Conservation (phyloP, 495 filamentous ascomycete genomes). For the Talaromyces borbonicus region DNA sequence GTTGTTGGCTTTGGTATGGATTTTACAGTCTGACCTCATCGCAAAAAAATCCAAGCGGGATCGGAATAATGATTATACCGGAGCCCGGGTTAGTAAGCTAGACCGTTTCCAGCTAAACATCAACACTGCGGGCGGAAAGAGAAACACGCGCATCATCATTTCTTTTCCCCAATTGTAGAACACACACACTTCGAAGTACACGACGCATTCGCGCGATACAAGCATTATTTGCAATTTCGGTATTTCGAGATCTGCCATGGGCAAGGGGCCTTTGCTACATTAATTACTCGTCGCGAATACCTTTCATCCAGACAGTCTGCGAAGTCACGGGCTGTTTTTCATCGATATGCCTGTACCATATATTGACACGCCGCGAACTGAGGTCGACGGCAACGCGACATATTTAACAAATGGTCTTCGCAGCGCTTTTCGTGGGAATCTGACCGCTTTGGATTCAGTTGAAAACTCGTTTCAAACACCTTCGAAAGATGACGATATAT, state of each 20-base stretch:
- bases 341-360: constrained; percentile 24
- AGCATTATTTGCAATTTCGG: not conserved
- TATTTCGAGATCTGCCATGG: no score
- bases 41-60: constrained; percentile 1
- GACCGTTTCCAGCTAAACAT: constrained; percentile 28
- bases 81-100: constrained; percentile 15
- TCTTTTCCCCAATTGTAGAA: not conserved
- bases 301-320: not conserved
- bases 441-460: constrained; percentile 66
- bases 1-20: no score
- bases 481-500: constrained; percentile 61
- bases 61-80: constrained; percentile 2
- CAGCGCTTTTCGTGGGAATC: constrained; percentile 33
- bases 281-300: not conserved
- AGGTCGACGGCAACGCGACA: constrained; percentile 65
- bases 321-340: not conserved
- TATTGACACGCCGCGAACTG: constrained; percentile 72
- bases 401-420: constrained; percentile 53
- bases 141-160: constrained; percentile 26
- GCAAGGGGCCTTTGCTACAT: not conserved
- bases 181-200: not conserved
- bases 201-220: not conserved
- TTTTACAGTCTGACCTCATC: constrained; percentile 3
- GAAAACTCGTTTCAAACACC: constrained; percentile 83
- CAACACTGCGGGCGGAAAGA: constrained; percentile 29